Conservation (phyloP, 768 basidiomycete species). For the Dentipellis fragilis region DNA sequence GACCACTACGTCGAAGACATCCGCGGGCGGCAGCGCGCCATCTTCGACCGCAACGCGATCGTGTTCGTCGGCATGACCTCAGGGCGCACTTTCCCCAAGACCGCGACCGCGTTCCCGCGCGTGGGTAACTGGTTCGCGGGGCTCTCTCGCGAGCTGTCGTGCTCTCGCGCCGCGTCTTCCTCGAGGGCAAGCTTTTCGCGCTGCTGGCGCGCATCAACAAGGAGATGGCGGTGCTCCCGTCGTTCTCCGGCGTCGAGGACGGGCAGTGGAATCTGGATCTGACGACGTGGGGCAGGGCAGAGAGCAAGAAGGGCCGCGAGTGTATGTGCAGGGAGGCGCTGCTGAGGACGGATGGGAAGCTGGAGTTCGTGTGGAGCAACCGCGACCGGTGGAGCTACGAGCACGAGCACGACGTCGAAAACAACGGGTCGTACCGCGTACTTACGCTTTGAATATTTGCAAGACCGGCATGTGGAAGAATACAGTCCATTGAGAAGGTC, state of each 20-base stretch:
- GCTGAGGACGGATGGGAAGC: neutral
- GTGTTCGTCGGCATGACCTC: neutral
- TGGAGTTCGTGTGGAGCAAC: neutral
- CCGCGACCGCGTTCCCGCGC: neutral
- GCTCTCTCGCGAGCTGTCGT: constrained; percentile 13
- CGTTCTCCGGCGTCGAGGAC: constrained; percentile 14
- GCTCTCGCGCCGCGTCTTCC: constrained; percentile 18
- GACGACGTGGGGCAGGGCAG: constrained; percentile 16
- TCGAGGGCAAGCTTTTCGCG: constrained; percentile 18
- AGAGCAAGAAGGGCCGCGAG: neutral
- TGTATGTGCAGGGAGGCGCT: neutral
- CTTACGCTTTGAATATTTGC: too few species aligned
- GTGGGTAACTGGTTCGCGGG: constrained; percentile 7
- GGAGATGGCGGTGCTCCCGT: constrained; percentile 19
- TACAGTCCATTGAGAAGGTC: too few species aligned
- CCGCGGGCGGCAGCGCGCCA: neutral
- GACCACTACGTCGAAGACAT: neutral
- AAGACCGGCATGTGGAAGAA: too few species aligned
- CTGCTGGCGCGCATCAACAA: constrained; percentile 18
- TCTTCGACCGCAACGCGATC: neutral
- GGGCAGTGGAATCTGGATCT: constrained; percentile 14
- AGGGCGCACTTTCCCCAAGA: neutral
- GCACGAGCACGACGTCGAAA: neutral
- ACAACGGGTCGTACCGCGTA: neutral
- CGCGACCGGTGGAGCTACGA: neutral